Conservation (phyloP, 495 filamentous ascomycete genomes). For the Trichoderma parareesei region DNA sequence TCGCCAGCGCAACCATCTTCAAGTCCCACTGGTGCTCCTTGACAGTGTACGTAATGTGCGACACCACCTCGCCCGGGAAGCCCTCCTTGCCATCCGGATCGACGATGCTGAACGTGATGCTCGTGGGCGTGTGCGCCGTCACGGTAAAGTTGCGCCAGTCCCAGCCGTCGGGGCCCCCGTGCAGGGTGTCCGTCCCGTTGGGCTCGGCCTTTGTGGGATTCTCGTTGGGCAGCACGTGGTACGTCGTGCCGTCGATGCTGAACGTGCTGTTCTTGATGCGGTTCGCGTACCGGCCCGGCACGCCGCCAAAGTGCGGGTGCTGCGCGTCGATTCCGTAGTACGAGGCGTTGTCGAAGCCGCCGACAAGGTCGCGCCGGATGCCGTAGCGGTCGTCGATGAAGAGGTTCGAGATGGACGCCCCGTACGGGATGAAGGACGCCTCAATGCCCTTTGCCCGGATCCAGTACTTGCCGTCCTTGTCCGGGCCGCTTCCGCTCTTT, state of each 20-base stretch:
- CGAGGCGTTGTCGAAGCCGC: conserved; percentile 71
- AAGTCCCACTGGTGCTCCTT: conserved; percentile 43
- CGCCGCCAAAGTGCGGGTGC: conserved; percentile 68
- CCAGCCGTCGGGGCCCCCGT: conserved; percentile 77
- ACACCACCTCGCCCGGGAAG: conserved; percentile 75
- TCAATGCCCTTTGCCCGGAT: conserved; percentile 65
- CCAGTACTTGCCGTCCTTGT: conserved; percentile 54
- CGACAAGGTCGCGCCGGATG: conserved; percentile 55
- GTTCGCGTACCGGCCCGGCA: conserved; percentile 80
- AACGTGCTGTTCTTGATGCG: conserved; percentile 83
- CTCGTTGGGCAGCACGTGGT: conserved; percentile 64
- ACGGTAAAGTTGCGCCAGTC: conserved; percentile 77
- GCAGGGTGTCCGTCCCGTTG: conserved; percentile 59
- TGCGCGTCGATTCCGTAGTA: conserved; percentile 58
- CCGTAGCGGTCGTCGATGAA: conserved; percentile 66
- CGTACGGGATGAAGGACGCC: conserved; percentile 69
- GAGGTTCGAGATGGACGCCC: conserved; percentile 67
- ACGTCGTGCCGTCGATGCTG: conserved; percentile 54
- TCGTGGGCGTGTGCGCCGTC: conserved; percentile 52
- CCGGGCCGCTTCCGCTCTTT: conserved; percentile 22
- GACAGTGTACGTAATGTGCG: conserved; percentile 65
- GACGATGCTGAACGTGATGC: conserved; percentile 71
- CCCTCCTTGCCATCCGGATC: conserved; percentile 63
- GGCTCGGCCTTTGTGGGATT: conserved; percentile 42
- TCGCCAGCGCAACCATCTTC: conserved; percentile 46